Conservation (phyloP, 345 rosid species). For the Salix arbutifolia region DNA sequence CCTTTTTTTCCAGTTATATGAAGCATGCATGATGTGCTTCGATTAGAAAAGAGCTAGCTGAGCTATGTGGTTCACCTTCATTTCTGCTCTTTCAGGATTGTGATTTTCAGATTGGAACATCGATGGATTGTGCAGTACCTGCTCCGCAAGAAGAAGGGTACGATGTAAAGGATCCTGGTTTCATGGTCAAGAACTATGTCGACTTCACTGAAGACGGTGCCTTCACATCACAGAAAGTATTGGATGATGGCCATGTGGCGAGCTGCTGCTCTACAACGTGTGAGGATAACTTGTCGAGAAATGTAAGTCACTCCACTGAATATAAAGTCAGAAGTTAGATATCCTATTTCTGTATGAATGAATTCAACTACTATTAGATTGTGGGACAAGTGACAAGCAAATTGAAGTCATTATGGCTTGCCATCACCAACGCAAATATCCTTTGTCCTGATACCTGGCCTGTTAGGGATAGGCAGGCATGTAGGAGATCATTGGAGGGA, state of each 20-base stretch:
- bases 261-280: constrained; percentile 3
- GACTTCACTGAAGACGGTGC: not conserved
- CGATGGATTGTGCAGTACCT: not conserved
- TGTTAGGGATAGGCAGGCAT: too few relatives aligned
- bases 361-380: too few relatives aligned
- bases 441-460: too few relatives aligned
- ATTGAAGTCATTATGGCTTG: too few relatives aligned
- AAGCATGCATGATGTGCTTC: not conserved
- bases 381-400: too few relatives aligned
- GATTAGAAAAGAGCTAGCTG: not conserved
- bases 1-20: too few relatives aligned
- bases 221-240: not conserved
- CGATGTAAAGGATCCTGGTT: constrained; percentile 1
- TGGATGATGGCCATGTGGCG: not conserved
- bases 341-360: not conserved
- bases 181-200: not conserved
- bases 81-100: constrained; percentile 1
- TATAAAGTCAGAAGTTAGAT: too few relatives aligned
- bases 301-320: not conserved
- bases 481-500: too few relatives aligned
- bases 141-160: not conserved
- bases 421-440: too few relatives aligned
- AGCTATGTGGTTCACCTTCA: not conserved
- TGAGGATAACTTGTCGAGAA: not conserved
- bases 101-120: constrained; percentile 12